Evolutionary conservation across 1,284 basidiomycete genomes (phyloP).

Genomic region (Anthracocystis setariae): DNA sequence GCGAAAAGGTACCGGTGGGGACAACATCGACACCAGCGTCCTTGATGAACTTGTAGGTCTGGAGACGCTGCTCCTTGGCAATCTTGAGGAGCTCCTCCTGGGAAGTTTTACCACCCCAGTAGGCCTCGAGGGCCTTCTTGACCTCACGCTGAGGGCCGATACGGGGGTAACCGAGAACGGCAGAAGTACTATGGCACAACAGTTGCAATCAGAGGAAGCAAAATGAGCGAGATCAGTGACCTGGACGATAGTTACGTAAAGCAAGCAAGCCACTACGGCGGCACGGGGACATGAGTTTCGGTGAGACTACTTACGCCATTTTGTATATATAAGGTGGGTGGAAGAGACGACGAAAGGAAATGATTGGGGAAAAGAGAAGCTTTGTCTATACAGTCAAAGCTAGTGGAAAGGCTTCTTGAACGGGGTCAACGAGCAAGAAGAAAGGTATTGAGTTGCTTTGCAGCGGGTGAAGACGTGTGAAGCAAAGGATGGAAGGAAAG

Average conservation of each 20-base stretch:
- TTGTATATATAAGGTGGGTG: conserved; percentile 22
- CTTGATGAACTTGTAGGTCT: conserved; percentile 90
- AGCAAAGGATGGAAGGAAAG: conserved; percentile 5
- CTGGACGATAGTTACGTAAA: conserved; percentile 5
- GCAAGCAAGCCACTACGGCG: too few species aligned
- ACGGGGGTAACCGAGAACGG: conserved; percentile 89
- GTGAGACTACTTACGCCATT: conserved; percentile 46
- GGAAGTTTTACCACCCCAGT: conserved; percentile 94
- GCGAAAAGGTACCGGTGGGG: conserved; percentile 96
- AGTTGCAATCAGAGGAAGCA: background rate
- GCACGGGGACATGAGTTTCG: too few species aligned
- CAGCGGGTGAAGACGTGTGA: background rate
- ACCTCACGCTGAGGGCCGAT: conserved; percentile 96
- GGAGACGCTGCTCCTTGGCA: conserved; percentile 87
- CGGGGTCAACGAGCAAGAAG: conserved; percentile 32
- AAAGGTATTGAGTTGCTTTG: background rate
- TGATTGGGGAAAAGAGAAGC: conserved; percentile 8
- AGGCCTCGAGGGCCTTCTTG: conserved; percentile 84
- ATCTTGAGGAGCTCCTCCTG: conserved; percentile 89
- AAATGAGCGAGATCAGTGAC: background rate
- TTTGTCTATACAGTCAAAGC: conserved; percentile 16
- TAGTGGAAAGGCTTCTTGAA: conserved; percentile 12
- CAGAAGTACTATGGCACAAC: conserved; percentile 58
- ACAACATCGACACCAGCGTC: conserved; percentile 87
- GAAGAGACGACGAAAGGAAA: conserved; percentile 16